These are phyloP conservation scores for Ceratocystis alfenasii DNA, from an alignment of 2,329 filamentous ascomycete genomes.

Conservation along the genomic window DNA sequence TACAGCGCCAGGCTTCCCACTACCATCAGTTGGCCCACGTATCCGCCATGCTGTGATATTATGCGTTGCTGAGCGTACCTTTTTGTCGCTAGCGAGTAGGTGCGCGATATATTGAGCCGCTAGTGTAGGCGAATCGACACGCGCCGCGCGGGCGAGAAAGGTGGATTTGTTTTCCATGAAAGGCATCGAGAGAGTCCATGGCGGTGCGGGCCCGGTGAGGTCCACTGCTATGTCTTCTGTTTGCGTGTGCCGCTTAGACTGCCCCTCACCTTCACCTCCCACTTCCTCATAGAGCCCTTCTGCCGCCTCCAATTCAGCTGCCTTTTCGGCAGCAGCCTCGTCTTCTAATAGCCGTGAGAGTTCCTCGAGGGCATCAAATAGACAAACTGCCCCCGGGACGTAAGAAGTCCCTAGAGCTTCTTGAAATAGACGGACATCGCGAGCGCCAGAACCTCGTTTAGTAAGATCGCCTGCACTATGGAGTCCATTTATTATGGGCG, in stretches of 20 bases:
- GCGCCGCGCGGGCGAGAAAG: slow-evolving; percentile 68
- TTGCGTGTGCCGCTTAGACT: not conserved
- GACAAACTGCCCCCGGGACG: slow-evolving; percentile 62
- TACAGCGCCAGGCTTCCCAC: slow-evolving; percentile 35
- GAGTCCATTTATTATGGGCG: slow-evolving; percentile 63
- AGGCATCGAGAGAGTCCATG: slow-evolving; percentile 64
- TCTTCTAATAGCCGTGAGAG: slow-evolving; percentile 38
- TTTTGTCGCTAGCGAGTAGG: slow-evolving; percentile 70
- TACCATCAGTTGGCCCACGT: slow-evolving; percentile 41
- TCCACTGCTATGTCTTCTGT: slow-evolving; percentile 22
- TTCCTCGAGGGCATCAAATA: slow-evolving; percentile 85
- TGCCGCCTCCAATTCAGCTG: slow-evolving; percentile 25
- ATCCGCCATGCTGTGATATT: slow-evolving; percentile 96
- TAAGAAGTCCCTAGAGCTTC: slow-evolving; percentile 57
- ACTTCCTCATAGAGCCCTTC: slow-evolving; percentile 23
- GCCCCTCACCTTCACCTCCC: slow-evolving; percentile 2
- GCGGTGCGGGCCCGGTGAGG: slow-evolving; percentile 31
- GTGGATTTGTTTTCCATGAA: slow-evolving; percentile 74
- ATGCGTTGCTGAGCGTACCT: slow-evolving; percentile 75
- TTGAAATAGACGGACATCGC: slow-evolving; percentile 57
- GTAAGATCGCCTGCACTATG: slow-evolving; percentile 61
- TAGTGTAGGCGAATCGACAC: slow-evolving; percentile 56
- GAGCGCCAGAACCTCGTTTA: slow-evolving; percentile 58
- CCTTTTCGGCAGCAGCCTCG: slow-evolving; percentile 24
- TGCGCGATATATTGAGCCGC: slow-evolving; percentile 61